Evolutionary conservation across 2,329 filamentous ascomycete genomes (phyloP), one percentile per base, ranked within the genome.

Genomic region (Didymosphaeria variabile): DNA sequence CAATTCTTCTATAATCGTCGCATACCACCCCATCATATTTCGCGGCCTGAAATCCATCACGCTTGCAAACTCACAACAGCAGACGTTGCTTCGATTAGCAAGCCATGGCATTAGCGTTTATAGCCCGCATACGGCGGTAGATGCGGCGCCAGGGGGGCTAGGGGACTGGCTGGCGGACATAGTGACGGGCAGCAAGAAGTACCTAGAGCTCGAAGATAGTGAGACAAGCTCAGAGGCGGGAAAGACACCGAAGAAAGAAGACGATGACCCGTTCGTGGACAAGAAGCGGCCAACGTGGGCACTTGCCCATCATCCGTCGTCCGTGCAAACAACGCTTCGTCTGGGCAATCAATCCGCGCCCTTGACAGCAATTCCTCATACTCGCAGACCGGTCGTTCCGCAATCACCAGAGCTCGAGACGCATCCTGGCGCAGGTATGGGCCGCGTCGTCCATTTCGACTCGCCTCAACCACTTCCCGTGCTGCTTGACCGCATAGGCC

Each of bases 21-120:
- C 93, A 72, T 99, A 99, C 78, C 95, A 99, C 79, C 95, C 95
- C 23, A 95, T 98, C 76, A 98, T 99, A 75, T 99, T 99, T 84
- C 89, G 91, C 52, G 91, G 91, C 56, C 85, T 99, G 68, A 99
- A 97, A 80, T 90, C 92, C 66, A 83, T 99, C 74, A 97, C 92
- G 36, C 86, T 93, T 51, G 85, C 86, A 63, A 91, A 99, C 74
- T 87, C 92, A 10, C 95, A 98, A 78, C 95, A 99, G 76, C 86
- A 89, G 46, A 92, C 92, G 7, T 87, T 99, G 34, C 85, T 99
- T 4, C 87, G 90, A 47, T 86, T 99, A 13, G 91, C 90, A 50
- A 91, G 92, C 65, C 88, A 91, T 77, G 94, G 94, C 38, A 93
- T 99, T 71, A 96, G 93, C 66, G 93, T 99, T 59, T 99, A 98